These are phyloP conservation scores for Inonotus obliquus DNA, from an alignment of 1,284 basidiomycete genomes.

Conservation along the genomic window DNA sequence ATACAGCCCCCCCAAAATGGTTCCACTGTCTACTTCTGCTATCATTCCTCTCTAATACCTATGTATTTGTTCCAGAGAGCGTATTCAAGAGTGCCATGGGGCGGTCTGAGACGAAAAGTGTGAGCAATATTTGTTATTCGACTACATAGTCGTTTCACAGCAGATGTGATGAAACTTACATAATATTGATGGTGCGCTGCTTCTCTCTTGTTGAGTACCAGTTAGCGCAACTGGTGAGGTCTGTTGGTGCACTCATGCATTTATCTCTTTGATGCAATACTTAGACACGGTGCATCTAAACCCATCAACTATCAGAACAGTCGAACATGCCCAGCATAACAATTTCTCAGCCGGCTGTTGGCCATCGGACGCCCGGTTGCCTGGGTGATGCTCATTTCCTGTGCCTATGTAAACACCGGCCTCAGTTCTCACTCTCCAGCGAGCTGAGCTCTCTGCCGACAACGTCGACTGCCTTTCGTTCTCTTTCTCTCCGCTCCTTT, in stretches of 20 bases:
- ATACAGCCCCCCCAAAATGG: no score
- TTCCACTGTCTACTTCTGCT: no score
- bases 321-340: background rate
- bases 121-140: no score
- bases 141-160: no score
- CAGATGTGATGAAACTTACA: background rate
- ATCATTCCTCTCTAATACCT: no score
- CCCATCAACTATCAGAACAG: background rate
- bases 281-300: background rate
- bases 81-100: no score
- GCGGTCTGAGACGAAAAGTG: no score
- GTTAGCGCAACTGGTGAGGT: background rate
- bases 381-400: background rate
- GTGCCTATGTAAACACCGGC: background rate
- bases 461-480: background rate
- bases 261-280: background rate
- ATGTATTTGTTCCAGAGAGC: no score
- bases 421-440: background rate
- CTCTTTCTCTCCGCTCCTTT: background rate
- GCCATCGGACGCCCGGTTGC: conserved; percentile 1
- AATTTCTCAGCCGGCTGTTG: conserved; percentile 3
- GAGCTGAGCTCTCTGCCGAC: conserved; percentile 6
- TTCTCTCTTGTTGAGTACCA: background rate
- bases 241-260: background rate
- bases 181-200: background rate